A percentile compares a stretch with the other conserved stretches of the same genome.
Conservation (phyloP, 1,139 yeast genomes). For the Meyerozyma carpophila region DNA sequence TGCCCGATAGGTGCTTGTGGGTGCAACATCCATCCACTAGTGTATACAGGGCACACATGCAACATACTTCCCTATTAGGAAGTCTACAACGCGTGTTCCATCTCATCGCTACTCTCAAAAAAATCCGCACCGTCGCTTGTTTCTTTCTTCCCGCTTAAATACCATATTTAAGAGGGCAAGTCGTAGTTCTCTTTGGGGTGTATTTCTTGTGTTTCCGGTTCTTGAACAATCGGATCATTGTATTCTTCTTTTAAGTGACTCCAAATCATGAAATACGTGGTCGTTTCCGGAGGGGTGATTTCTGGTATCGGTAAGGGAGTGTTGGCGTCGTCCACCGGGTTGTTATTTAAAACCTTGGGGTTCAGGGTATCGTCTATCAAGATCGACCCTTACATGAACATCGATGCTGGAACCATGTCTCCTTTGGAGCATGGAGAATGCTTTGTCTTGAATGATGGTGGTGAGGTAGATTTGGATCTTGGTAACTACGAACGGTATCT, state of each 20-base stretch:
- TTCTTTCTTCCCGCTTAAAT: constrained; percentile 48
- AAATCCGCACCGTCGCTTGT: constrained; percentile 10
- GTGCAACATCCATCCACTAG: neutral
- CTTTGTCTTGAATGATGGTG: constrained; percentile 96
- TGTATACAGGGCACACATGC: constrained; percentile 1
- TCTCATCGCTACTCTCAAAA: constrained; percentile 9
- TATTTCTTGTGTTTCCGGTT: constrained; percentile 1
- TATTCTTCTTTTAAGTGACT: neutral
- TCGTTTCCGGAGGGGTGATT: constrained; percentile 97
- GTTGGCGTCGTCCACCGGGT: constrained; percentile 93
- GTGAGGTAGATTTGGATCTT: constrained; percentile 95
- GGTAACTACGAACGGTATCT: constrained; percentile 97
- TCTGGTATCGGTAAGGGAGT: constrained; percentile 99
- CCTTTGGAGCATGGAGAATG: constrained; percentile 99
- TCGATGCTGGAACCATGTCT: constrained; percentile 99
- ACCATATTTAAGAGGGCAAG: constrained; percentile 42
- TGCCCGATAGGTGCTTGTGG: neutral
- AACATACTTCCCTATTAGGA: constrained; percentile 17
- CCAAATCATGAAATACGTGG: constrained; percentile 80
- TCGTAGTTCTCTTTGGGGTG: constrained; percentile 9
- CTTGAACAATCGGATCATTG: neutral
- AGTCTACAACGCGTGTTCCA: constrained; percentile 15
- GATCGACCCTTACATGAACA: constrained; percentile 98
- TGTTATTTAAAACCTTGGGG: constrained; percentile 89
- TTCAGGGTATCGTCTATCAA: constrained; percentile 93